Base-by-base conservation (phyloP, 2,329 filamentous ascomycete genomes). In the Phoma sp. region DNA sequence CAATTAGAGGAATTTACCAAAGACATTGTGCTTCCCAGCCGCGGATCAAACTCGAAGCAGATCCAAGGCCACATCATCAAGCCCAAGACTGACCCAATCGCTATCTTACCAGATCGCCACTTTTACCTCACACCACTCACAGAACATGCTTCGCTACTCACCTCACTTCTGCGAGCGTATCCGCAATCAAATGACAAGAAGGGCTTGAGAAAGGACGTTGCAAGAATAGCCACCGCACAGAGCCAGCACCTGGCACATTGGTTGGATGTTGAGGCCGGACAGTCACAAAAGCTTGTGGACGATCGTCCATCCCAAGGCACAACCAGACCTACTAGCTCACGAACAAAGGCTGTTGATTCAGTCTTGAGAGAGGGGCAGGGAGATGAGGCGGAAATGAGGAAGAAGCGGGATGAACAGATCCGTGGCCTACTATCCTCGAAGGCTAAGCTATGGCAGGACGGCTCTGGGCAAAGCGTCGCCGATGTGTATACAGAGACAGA, bases 371-470 rank as follows among this genome's bases (percentile, higher is more conserved):
- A n/a, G n/a, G n/a, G n/a, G n/a, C n/a, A n/a, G n/a, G n/a, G n/a
- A n/a, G n/a, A n/a, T 2, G 12, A 46, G 14, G 14, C 5, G 9
- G 17, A 23, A 17, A 18, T 25, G 42, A 47, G 45, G 40, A 56
- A 18, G 1, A 29, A 36, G 4, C 34, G 40, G 6, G 64, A 66
- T 4, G 57, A 53, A 0, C 46, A 54, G 37, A n/a, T 69, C 5
- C 40, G 60, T 9, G 14, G 32, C 17, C 40, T 58, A 1, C 28
- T 69, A 10, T 61, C 60, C 18, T 53, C 59, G 1, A 28, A 47
- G 1, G 65, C 65, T 3, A 34, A 49, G n/a, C 33, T 68, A n/a
- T 67, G 65, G 63, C 57, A 56, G 32, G 62, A 61, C 48, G 56
- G 53, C 2, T 59, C 50, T 14, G 64, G 59, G 3, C 14, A 48